Percentiles rank a stretch among this genome's conserved stretches.
These are phyloP conservation scores for Phytophthora boehmeriae DNA, from an alignment of 352 stramenopile genomes.

Conservation along the genomic window DNA sequence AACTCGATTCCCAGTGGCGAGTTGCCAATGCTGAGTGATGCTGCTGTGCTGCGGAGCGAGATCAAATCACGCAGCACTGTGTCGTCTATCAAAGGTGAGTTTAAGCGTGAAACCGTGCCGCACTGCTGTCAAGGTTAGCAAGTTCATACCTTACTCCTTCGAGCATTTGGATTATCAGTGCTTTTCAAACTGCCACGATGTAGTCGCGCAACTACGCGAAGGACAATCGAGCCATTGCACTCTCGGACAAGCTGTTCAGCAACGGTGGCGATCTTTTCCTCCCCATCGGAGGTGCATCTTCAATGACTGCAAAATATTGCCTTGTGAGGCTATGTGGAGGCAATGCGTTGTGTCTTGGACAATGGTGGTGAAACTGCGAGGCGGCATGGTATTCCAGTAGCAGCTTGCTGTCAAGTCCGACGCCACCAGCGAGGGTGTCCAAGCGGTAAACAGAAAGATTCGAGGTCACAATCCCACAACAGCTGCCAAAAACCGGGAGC, in stretches of 20 bases:
- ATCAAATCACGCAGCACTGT: no score
- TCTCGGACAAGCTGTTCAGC: slow-evolving; percentile 38
- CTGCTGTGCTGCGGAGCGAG: no score
- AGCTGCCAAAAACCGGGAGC: neutral
- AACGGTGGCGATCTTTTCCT: slow-evolving; percentile 29
- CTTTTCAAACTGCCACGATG: neutral
- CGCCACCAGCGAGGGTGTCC: no score
- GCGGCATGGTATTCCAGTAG: neutral
- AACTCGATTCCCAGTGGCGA: no score
- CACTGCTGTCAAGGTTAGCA: no score
- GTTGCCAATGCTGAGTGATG: no score
- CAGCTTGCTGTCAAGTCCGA: no score
- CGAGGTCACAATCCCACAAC: neutral
- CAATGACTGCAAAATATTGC: slow-evolving; percentile 6
- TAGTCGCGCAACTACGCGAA: slow-evolving; percentile 21
- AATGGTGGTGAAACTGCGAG: neutral
- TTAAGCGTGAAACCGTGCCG: no score
- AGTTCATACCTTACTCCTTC: neutral
- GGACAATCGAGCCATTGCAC: slow-evolving; percentile 10
- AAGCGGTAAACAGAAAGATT: neutral
- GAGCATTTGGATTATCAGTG: neutral
- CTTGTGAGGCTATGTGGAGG: no score
- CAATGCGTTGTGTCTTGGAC: no score
- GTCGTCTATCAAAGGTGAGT: no score
- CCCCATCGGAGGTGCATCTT: slow-evolving; percentile 16